Conservation (phyloP, 129 eudicot genomes). For the Arctium lappa region DNA sequence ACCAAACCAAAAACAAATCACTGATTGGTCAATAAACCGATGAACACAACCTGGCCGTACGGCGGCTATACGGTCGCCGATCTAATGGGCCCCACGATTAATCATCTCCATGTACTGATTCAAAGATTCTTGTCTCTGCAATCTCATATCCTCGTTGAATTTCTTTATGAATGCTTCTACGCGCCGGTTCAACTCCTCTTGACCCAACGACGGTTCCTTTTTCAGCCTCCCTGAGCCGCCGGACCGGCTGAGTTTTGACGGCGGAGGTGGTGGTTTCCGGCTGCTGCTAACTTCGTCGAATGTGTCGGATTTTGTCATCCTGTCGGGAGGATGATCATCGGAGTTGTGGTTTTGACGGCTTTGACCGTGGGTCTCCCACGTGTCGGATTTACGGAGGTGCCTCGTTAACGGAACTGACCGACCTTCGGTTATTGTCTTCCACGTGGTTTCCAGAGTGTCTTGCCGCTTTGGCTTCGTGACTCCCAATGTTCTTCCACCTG, state of each 20-base stretch:
- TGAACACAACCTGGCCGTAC: neutral
- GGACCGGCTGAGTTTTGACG: slow-evolving; percentile 30
- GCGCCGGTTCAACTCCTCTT: slow-evolving; percentile 66
- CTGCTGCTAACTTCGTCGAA: slow-evolving; percentile 14
- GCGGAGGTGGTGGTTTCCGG: slow-evolving; percentile 13
- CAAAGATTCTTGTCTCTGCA: slow-evolving; percentile 68
- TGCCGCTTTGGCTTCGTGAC: slow-evolving; percentile 55
- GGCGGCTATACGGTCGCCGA: neutral
- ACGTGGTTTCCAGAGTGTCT: slow-evolving; percentile 71
- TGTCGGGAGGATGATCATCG: neutral
- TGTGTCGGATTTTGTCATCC: slow-evolving; percentile 44
- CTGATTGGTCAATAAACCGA: neutral
- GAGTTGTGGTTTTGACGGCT: slow-evolving; percentile 1
- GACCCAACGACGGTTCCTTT: slow-evolving; percentile 61
- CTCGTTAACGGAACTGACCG: slow-evolving; percentile 65
- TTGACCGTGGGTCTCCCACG: slow-evolving; percentile 38
- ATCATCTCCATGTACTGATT: slow-evolving; percentile 61
- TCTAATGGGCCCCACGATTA: slow-evolving; percentile 43
- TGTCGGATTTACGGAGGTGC: slow-evolving; percentile 61
- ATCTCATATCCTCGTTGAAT: slow-evolving; percentile 66
- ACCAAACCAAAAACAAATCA: neutral
- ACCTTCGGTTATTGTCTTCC: slow-evolving; percentile 71
- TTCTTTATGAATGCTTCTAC: slow-evolving; percentile 79
- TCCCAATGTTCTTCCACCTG: slow-evolving; percentile 48
- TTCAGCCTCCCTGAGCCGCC: slow-evolving; percentile 40